These are phyloP conservation scores for Trichoderma sp. DNA, from an alignment of 2,329 filamentous ascomycete species.

Conservation along the genomic window DNA sequence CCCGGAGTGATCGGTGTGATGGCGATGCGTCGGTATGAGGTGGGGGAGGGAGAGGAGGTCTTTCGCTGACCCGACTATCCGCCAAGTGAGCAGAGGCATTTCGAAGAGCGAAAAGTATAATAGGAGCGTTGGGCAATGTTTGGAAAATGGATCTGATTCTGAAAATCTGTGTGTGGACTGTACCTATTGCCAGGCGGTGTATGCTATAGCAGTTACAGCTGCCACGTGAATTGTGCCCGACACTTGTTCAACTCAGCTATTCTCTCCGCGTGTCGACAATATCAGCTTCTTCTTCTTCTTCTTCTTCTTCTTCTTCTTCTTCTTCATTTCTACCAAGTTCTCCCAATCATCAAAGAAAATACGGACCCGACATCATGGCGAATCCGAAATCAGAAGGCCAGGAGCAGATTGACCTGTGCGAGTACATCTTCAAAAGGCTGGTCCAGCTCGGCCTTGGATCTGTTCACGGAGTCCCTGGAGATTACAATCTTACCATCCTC, in stretches of 20 bases:
- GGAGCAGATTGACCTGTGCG: constrained; percentile 15
- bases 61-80: constrained; percentile 9
- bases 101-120: not conserved
- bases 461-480: constrained; percentile 53
- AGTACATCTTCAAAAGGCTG: constrained; percentile 61
- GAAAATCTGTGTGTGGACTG: not conserved
- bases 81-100: not conserved
- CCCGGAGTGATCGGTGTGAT: constrained; percentile 16
- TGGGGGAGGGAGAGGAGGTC: not conserved
- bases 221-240: not conserved
- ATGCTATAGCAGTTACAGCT: not conserved
- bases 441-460: constrained; percentile 60
- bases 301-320: not conserved
- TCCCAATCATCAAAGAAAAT: no score
- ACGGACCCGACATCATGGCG: not conserved
- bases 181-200: constrained; percentile 7
- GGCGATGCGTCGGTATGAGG: not conserved
- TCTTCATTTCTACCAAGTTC: not conserved
- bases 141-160: not conserved
- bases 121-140: not conserved
- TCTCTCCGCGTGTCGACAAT: not conserved
- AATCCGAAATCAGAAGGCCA: not conserved
- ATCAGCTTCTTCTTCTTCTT: not conserved
- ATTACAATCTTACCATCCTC: constrained; percentile 43
- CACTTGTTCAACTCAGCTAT: not conserved